A percentile compares a stretch with the other conserved stretches of the same genome.
phyloP scores from a whole-genome alignment of 2,329 filamentous ascomycete species.

The Aspergillus spinulosporus region DNA sequence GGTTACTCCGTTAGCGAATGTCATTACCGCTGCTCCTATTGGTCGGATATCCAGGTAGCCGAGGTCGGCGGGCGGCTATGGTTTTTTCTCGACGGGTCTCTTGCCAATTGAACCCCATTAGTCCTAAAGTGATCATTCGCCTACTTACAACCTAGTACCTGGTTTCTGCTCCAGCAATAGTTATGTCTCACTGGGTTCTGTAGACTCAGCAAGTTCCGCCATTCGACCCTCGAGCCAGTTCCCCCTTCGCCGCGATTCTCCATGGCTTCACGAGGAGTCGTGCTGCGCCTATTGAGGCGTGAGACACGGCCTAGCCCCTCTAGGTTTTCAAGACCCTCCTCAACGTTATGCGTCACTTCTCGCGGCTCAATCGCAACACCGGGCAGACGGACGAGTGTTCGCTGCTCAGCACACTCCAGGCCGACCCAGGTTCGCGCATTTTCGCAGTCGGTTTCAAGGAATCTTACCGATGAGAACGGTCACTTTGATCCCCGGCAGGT shows the following conservation, averaged over 20 bases:
- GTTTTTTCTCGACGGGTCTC: no score
- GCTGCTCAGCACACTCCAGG: conserved; percentile 25
- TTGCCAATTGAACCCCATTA: no score
- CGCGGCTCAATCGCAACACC: conserved; percentile 23
- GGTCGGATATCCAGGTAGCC: no score
- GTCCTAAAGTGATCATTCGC: no score
- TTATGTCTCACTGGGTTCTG: conserved; percentile 19
- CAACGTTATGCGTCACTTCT: conserved; percentile 27
- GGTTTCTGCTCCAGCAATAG: background rate
- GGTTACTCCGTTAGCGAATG: no score
- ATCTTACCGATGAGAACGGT: conserved; percentile 52
- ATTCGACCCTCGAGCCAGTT: conserved; percentile 1
- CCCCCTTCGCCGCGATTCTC: conserved; percentile 11
- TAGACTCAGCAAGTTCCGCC: conserved; percentile 7
- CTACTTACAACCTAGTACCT: no score
- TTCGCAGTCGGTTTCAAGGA: conserved; percentile 44
- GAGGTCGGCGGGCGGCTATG: no score
- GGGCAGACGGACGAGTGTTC: conserved; percentile 20
- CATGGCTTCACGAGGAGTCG: conserved; percentile 45
- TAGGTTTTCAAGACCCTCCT: conserved; percentile 31
- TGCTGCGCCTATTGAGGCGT: conserved; percentile 45
- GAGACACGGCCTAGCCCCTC: conserved; percentile 35
- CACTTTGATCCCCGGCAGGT: conserved; percentile 66
- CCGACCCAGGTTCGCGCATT: conserved; percentile 44
- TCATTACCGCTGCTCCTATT: no score